phyloP scores from a whole-genome alignment of 345 rosid genomes.

The Populus nigra region DNA sequence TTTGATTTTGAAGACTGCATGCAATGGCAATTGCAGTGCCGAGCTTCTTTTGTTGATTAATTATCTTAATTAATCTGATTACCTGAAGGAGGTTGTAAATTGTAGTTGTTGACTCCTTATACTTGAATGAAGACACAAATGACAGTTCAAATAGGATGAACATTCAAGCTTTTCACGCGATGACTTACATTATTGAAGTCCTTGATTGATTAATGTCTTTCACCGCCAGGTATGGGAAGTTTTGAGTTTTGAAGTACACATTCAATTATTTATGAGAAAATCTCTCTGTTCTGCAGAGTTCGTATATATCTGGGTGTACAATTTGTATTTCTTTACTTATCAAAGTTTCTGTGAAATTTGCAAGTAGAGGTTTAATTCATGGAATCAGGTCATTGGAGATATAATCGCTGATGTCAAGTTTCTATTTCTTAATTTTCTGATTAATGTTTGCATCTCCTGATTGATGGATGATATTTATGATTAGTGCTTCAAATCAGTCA shows the following conservation, averaged over 20 bases:
- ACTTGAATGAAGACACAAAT: conserved; percentile 24
- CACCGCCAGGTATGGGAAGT: conserved; percentile 24
- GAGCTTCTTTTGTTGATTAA: conserved; percentile 40
- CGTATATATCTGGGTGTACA: conserved; percentile 13
- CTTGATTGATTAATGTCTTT: conserved; percentile 30
- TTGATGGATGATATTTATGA: not conserved
- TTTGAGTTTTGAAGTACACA: conserved; percentile 30
- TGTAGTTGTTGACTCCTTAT: conserved; percentile 22
- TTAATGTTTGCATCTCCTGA: not conserved
- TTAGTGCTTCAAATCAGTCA: not conserved
- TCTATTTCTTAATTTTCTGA: not conserved
- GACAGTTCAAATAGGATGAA: conserved; percentile 21
- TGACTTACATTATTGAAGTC: conserved; percentile 8
- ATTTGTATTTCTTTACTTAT: not conserved
- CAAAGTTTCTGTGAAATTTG: not conserved
- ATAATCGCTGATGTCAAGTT: not conserved
- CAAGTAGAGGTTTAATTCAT: not conserved
- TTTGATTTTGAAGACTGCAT: conserved; percentile 90
- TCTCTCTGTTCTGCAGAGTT: conserved; percentile 6
- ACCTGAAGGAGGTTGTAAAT: conserved; percentile 24
- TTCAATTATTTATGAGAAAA: conserved; percentile 19
- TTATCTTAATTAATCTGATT: conserved; percentile 17
- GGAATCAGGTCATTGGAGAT: not conserved
- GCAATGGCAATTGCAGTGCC: conserved; percentile 80
- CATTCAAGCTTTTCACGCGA: conserved; percentile 21